phyloP scores from a whole-genome alignment of 1,139 yeast genomes.

The Geotrichum phurueaensis region DNA sequence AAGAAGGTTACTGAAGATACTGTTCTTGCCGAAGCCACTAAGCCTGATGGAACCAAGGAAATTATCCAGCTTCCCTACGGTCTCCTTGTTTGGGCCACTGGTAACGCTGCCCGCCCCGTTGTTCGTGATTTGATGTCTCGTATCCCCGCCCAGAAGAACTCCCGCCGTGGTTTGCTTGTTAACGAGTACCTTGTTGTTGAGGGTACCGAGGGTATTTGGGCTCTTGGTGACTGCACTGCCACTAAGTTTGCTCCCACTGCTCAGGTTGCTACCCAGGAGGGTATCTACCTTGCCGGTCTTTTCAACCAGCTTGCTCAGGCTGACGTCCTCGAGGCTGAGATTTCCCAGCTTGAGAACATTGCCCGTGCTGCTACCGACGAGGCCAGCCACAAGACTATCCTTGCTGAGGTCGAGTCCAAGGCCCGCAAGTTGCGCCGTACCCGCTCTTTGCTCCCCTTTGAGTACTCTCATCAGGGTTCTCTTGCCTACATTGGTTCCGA shows the following conservation, averaged over 20 bases:
- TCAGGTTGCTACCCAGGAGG: constrained; percentile 95
- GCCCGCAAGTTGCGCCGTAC: constrained; percentile 44
- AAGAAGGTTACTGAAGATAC: constrained; percentile 68
- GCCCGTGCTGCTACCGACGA: constrained; percentile 34
- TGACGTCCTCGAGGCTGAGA: constrained; percentile 49
- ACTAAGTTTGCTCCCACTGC: constrained; percentile 94
- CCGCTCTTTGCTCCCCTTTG: constrained; percentile 70
- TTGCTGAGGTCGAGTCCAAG: constrained; percentile 37
- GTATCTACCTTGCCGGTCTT: constrained; percentile 67
- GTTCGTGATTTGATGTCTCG: constrained; percentile 59
- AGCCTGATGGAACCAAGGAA: constrained; percentile 58
- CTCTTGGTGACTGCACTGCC: constrained; percentile 88
- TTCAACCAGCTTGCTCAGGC: constrained; percentile 66
- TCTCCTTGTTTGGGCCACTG: constrained; percentile 93
- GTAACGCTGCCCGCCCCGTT: constrained; percentile 83
- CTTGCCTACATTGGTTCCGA: constrained; percentile 76
- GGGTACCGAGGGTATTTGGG: constrained; percentile 80
- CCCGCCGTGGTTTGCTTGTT: constrained; percentile 83
- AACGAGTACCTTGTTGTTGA: constrained; percentile 77
- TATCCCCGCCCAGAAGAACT: constrained; percentile 76
- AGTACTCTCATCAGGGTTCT: constrained; percentile 58
- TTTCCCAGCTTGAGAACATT: constrained; percentile 38
- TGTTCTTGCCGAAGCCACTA: constrained; percentile 66
- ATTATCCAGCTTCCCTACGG: constrained; percentile 77
- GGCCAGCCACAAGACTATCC: constrained; percentile 32